Percentiles rank a stretch among this genome's conserved stretches.
phyloP scores from a whole-genome alignment of 768 basidiomycete genomes.

The Strobilomyces confusus region DNA sequence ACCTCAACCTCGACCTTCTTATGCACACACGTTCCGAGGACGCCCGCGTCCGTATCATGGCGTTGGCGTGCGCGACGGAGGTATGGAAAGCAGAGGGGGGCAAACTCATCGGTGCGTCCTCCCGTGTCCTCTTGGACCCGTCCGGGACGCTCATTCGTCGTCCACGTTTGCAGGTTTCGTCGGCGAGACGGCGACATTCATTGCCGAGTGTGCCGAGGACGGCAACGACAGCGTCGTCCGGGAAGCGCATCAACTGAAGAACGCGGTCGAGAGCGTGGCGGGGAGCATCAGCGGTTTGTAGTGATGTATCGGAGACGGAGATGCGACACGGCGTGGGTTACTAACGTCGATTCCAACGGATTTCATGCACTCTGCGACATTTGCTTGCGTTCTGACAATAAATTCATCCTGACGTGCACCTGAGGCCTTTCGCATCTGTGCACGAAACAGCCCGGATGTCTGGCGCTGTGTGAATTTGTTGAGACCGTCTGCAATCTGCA shows the following conservation, averaged over 20 bases:
- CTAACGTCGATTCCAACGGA: no score
- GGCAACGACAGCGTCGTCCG: slow-evolving; percentile 80
- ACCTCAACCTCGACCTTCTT: slow-evolving; percentile 76
- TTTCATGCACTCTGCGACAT: no score
- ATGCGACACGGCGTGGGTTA: no score
- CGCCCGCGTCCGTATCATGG: slow-evolving; percentile 59
- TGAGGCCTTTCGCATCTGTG: no score
- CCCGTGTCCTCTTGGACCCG: not conserved
- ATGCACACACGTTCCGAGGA: slow-evolving; percentile 91
- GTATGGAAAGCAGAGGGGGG: slow-evolving; percentile 77
- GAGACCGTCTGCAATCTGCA: no score
- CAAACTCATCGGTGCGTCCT: slow-evolving; percentile 62
- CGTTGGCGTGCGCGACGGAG: slow-evolving; percentile 61
- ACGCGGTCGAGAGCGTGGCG: slow-evolving; percentile 66
- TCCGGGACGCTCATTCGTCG: not conserved
- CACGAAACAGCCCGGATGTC: no score
- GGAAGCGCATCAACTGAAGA: slow-evolving; percentile 63
- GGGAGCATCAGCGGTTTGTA: slow-evolving; percentile 45
- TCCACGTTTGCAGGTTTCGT: slow-evolving; percentile 52
- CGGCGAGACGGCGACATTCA: slow-evolving; percentile 79
- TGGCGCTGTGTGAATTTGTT: no score
- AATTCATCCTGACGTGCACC: no score
- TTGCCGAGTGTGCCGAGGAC: slow-evolving; percentile 84
- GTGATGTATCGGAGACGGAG: no score
- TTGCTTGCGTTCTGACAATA: no score